These are phyloP conservation scores for Phytophthora colocasiae DNA, from an alignment of 352 stramenopile genomes.

Conservation along the genomic window DNA sequence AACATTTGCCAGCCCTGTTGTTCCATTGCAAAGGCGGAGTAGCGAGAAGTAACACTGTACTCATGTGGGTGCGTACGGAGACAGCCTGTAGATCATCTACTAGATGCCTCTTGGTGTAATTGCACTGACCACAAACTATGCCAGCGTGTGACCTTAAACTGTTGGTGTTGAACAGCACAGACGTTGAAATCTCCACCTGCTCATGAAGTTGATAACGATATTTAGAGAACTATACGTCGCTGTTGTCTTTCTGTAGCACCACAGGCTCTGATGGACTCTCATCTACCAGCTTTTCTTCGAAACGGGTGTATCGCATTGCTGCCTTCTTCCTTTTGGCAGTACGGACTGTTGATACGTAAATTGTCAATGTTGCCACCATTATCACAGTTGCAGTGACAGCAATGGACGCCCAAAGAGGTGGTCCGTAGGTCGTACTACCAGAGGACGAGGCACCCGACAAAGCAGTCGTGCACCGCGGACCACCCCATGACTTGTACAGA, in stretches of 20 bases:
- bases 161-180: neutral
- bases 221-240: no score
- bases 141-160: slow-evolving; percentile 50
- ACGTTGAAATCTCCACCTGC: no score
- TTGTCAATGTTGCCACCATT: slow-evolving; percentile 5
- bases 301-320: slow-evolving; percentile 9
- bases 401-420: slow-evolving; percentile 22
- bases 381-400: slow-evolving; percentile 11
- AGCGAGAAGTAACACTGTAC: slow-evolving; percentile 14
- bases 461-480: slow-evolving; percentile 25
- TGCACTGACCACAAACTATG: slow-evolving; percentile 23
- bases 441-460: slow-evolving; percentile 15
- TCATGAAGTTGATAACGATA: no score
- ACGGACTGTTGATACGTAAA: slow-evolving; percentile 20
- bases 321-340: slow-evolving; percentile 18
- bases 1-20: slow-evolving; percentile 13
- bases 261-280: slow-evolving; percentile 8
- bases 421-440: slow-evolving; percentile 18
- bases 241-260: no score
- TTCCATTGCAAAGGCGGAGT: slow-evolving; percentile 10
- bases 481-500: slow-evolving; percentile 52
- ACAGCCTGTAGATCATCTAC: slow-evolving; percentile 12
- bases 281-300: slow-evolving; percentile 10
- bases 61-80: slow-evolving; percentile 12
- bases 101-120: slow-evolving; percentile 6